Evolutionary conservation across 2,329 filamentous ascomycete genomes (phyloP), one percentile per base, ranked within the genome.

Genomic region (Curvularia hawaiiensis): DNA sequence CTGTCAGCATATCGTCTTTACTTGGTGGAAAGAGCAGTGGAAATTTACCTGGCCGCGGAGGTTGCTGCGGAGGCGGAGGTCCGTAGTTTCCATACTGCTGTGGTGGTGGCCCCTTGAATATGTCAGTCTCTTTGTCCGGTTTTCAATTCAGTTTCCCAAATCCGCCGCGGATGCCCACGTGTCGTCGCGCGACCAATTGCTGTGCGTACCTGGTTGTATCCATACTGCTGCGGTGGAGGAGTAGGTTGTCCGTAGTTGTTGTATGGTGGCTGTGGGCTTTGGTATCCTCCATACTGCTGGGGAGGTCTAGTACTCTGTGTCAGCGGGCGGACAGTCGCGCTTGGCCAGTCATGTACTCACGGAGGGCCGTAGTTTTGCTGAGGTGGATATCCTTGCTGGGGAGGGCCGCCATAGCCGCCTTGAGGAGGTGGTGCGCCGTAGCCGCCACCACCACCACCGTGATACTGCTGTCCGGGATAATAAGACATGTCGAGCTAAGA

Each of bases 141-240:
- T 39, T 43, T 20, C 11, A 26, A 8, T 26, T 22, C 14, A n/a
- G 24, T 2, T 18, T 33, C 22, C 24, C 9, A 18, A 30, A 50
- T 41, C 10, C 35, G 38, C 20, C 12, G 20, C 16, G 28, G 12
- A n/a, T 31, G 12, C 16, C 30, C 41, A 35, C 33, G 12, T 24
- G 39, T 16, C 20, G 10, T 55, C 20, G 26, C n/a, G n/a, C 39
- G 20, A 49, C 67, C 56, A 54, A 30, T 40, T 50, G 41, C 52
- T 43, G 8, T 30, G 18, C 43, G 18, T 50, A 78, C 77, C 67
- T 78, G 74, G 22, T 78, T 72, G 61, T 79, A 79, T 53, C 78
- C 77, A 51, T 78, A 77, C 52, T 78, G 78, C 48, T 77, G 78
- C 45, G 78, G 78, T 50, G 79, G 78, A 33, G 76, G 74, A 39